Evolutionary conservation across 176 grass and related monocot species (phyloP).

Genomic region (Juncus inflexus): DNA sequence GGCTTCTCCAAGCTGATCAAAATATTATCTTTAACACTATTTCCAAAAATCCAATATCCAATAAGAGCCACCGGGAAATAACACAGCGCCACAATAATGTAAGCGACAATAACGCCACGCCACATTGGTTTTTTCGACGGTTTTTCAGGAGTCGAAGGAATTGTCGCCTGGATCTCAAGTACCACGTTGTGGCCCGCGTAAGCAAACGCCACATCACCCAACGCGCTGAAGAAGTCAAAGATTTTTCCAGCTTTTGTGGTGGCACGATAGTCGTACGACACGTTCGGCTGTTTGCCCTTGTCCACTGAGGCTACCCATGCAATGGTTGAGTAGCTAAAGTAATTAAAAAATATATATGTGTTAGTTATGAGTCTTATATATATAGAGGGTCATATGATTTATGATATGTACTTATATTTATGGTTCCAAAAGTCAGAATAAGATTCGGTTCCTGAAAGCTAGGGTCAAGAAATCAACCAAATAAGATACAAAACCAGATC

Average conservation of each 20-base stretch:
- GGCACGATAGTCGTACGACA: slow-evolving; percentile 42
- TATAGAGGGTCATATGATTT: too few relatives aligned
- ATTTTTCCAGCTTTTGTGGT: slow-evolving; percentile 48
- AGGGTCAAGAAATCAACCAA: too few relatives aligned
- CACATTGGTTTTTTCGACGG: slow-evolving; percentile 97
- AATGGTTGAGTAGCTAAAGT: slow-evolving; percentile 73
- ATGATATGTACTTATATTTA: too few relatives aligned
- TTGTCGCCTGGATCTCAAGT: slow-evolving; percentile 89
- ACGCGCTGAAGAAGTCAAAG: slow-evolving; percentile 65
- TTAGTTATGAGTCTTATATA: too few relatives aligned
- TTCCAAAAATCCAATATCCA: slow-evolving; percentile 79
- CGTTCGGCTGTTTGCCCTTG: slow-evolving; percentile 47
- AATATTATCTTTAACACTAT: slow-evolving; percentile 41
- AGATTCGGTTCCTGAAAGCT: too few relatives aligned
- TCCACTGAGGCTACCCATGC: slow-evolving; percentile 72
- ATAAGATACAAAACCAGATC: too few relatives aligned
- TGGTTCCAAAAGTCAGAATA: too few relatives aligned
- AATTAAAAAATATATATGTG: neutral
- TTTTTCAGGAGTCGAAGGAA: slow-evolving; percentile 67
- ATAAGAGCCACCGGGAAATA: slow-evolving; percentile 86
- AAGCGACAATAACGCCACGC: slow-evolving; percentile 85
- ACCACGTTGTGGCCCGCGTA: slow-evolving; percentile 89
- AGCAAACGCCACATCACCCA: slow-evolving; percentile 69
- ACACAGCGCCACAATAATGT: slow-evolving; percentile 75
- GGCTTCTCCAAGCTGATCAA: slow-evolving; percentile 55